Base-by-base conservation (phyloP, 2,329 filamentous ascomycete species). In the Neocatenulostroma microsporum region DNA sequence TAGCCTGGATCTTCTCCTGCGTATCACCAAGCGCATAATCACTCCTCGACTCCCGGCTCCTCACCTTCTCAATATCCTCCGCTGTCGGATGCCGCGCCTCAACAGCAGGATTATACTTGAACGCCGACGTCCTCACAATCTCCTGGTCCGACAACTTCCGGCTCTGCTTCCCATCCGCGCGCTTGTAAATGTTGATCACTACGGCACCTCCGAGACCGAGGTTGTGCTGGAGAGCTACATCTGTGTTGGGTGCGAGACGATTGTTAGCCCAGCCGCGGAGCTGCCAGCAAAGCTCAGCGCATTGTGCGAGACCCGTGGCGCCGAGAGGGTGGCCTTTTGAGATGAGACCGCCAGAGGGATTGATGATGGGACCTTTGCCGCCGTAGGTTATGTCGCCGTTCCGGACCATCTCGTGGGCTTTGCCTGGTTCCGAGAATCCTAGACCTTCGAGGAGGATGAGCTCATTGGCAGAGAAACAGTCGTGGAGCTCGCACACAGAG, bases 381-480 rank as follows among this genome's bases (percentile, higher is more conserved):
- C 88, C 87, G 60, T 95, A 94, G 1, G 89, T 96, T 57, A 96
- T 94, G 54, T 88, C 87, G 19, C 88, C 88, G 8, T 64, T 66
- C 27, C 87, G 78, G 17, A 96, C 86, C 62, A 95, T 78, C 63
- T 95, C 86, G 60, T 95, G 88, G 0, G 89, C 91, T 61, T 86
- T 89, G 12, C 89, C 89, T 11, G 73, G 76, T 40, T 78, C 78
- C 26, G 72, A 59, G 9, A 96, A 73, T 2, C 86, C 87, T 1
- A 96, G 73, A 0, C 85, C 85, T 58, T 96, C 89, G 34, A 96
- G 79, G 2, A 79, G 80, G 34, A 91, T 74, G 82, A 96, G 83
- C 69, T 96, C 85, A 61, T 96, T 96, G 18, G 89, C 80, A 13
- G 80, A 87, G 73, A 96, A 96, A 69, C 91, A 96, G 67, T 96